phyloP scores from a whole-genome alignment of 2,329 filamentous ascomycete genomes.

The Coccinonectria pachysandricola region DNA sequence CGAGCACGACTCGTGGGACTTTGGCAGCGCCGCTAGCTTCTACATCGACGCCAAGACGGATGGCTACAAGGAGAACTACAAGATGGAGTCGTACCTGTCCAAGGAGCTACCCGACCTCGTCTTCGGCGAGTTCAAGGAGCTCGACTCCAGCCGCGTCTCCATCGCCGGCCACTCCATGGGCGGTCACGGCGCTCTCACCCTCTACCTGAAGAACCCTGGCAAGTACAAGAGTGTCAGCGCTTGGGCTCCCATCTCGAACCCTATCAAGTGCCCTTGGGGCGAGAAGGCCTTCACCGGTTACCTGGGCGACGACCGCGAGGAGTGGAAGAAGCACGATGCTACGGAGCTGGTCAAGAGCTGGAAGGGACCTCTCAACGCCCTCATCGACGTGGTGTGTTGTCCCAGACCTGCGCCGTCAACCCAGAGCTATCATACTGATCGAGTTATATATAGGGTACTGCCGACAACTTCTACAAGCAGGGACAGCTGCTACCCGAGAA shows the following conservation, averaged over 20 bases:
- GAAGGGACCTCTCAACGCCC: conserved; percentile 59
- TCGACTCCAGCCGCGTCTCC: conserved; percentile 63
- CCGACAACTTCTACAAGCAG: conserved; percentile 94
- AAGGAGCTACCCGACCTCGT: conserved; percentile 72
- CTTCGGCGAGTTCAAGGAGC: conserved; percentile 56
- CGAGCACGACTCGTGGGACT: conserved; percentile 84
- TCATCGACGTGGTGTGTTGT: conserved; percentile 71
- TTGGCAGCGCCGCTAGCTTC: conserved; percentile 86
- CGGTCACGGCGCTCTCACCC: conserved; percentile 84
- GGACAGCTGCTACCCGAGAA: conserved; percentile 91
- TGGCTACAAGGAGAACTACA: conserved; percentile 71
- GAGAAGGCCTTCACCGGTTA: conserved; percentile 92
- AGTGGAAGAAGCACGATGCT: conserved; percentile 85
- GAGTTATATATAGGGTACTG: conserved; percentile 56
- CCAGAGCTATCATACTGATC: not conserved
- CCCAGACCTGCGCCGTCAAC: too few relatives aligned
- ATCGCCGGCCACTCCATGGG: conserved; percentile 97
- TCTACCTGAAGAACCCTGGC: conserved; percentile 86
- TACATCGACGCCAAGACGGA: conserved; percentile 77
- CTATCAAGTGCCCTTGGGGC: conserved; percentile 79
- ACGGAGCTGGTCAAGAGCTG: conserved; percentile 76
- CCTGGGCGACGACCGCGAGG: conserved; percentile 63
- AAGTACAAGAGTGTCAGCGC: conserved; percentile 83
- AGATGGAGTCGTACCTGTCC: conserved; percentile 92
- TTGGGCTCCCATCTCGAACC: conserved; percentile 85